Evolutionary conservation across 495 filamentous ascomycete genomes (phyloP).

Genomic region (Penicillium canariense): DNA sequence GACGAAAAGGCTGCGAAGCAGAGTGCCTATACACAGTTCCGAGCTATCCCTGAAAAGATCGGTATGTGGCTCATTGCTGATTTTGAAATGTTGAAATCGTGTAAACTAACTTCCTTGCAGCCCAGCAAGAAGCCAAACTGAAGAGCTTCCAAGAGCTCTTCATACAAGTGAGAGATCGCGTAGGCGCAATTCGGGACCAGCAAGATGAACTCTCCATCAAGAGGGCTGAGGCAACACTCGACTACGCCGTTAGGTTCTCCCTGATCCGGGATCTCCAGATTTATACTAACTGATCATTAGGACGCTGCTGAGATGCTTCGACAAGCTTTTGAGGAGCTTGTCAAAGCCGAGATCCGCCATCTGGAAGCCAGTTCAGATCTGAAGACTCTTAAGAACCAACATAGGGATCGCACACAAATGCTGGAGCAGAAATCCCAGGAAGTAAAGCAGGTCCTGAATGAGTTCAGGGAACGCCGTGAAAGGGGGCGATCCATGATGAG

Average conservation of each 20-base stretch:
- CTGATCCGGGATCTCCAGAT: not conserved
- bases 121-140: conserved; percentile 51
- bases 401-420: conserved; percentile 52
- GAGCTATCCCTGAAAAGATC: conserved; percentile 67
- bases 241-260: conserved; percentile 56
- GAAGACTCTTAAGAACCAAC: conserved; percentile 59
- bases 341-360: conserved; percentile 64
- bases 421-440: conserved; percentile 48
- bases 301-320: conserved; percentile 59
- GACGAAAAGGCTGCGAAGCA: conserved; percentile 58
- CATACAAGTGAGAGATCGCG: conserved; percentile 36
- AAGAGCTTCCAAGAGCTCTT: conserved; percentile 42
- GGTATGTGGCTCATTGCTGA: conserved; percentile 44
- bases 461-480: conserved; percentile 29
- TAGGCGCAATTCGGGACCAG: conserved; percentile 45
- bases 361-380: conserved; percentile 82
- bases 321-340: conserved; percentile 56
- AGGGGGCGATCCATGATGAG: conserved; percentile 33
- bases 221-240: conserved; percentile 61
- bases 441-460: conserved; percentile 33
- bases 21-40: conserved; percentile 56
- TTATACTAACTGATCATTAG: conserved; percentile 33
- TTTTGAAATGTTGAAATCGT: not conserved
- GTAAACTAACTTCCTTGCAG: conserved; percentile 35
- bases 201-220: conserved; percentile 58